Base-by-base conservation (phyloP, 2,329 filamentous ascomycete species). In the Fusarium multiceps region DNA sequence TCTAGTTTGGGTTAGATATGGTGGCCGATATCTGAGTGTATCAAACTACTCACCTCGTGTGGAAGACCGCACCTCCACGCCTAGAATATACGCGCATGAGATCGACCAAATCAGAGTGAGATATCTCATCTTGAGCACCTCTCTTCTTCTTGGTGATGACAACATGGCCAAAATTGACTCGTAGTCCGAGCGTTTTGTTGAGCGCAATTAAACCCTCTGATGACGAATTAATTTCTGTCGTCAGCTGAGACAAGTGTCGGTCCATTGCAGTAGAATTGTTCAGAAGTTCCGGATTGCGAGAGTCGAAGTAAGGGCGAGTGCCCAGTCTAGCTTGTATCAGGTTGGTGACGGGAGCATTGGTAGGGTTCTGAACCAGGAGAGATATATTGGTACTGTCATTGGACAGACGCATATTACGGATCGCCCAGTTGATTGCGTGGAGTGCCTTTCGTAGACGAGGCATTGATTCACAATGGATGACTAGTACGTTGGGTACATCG, bases 81-180 rank as follows among this genome's bases (percentile, higher is more conserved):
- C 41, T 59, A 12, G 76, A 74, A 56, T 77, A 79, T n/a, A 55
- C 43, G 9, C 64, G 64, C 48, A 78, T 63, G 49, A 77, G 66
- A 3, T 68, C 59, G n/a, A 59, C 45, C 30, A 80, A 78, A 5
- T 76, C 60, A 12, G 68, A 28, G 25, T 72, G 74, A 2, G 73
- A 61, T 40, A 78, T 68, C 13, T 73, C 58, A 25, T 74, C 70
- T 23, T 48, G 63, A 1, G 69, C 51, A 0, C 66, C 68, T 40
- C 68, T 79, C 48, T 75, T 78, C 48, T 74, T 76, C 23, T 67
- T 59, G 5, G 58, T 63, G 28, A 79, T 63, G 10, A 68, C 68
- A 3, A 81, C 40, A 14, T 68, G 71, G 3, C 79, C 80, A 65
- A 80, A 80, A 47, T 71, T 74, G 53, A 81, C 70, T 4, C 76